Conservation (phyloP, 306 rosid genomes). For the Cucurbita moschata region DNA sequence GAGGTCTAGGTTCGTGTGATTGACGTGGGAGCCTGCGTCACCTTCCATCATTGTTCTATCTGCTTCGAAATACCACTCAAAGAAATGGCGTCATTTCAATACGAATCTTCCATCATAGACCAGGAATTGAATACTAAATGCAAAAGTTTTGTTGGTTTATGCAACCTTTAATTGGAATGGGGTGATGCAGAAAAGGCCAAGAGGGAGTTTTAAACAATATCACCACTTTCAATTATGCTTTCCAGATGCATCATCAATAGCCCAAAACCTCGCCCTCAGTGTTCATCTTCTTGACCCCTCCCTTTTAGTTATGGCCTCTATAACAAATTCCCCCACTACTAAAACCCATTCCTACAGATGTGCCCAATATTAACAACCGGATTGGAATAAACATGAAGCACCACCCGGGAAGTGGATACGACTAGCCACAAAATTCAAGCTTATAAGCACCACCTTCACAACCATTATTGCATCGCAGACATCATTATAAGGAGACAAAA, state of each 20-base stretch:
- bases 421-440: constrained; percentile 15
- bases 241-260: neutral
- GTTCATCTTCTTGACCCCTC: neutral
- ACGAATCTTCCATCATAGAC: neutral
- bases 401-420: constrained; percentile 24
- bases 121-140: neutral
- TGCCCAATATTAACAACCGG: too few species aligned
- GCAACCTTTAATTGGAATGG: neutral
- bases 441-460: constrained; percentile 43
- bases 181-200: constrained; percentile 4
- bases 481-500: constrained; percentile 16
- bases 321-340: neutral
- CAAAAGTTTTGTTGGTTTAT: neutral
- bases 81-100: neutral
- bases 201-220: neutral
- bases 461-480: constrained; percentile 52
- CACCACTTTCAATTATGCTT: neutral
- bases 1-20: too few species aligned
- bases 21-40: neutral
- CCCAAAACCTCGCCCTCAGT: neutral
- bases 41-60: neutral
- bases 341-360: neutral
- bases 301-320: neutral
- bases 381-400: neutral
- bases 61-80: neutral